Evolutionary conservation across 331 rosid genomes (phyloP), one percentile per base, ranked within the genome.

Genomic region (Arachis monticola): DNA sequence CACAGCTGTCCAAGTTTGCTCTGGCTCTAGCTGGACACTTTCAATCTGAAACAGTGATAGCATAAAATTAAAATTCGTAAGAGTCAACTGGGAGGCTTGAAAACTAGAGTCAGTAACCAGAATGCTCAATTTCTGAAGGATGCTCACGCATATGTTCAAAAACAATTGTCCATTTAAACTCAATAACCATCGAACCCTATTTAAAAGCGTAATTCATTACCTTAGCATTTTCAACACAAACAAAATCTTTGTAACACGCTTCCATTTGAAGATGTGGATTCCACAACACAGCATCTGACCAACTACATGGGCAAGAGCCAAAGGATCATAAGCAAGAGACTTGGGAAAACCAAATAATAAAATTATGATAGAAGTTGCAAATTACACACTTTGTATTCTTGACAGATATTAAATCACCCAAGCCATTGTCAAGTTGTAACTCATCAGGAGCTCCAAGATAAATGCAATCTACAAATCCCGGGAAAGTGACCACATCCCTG

Each of bases 191-290:
- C 14, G n/a, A 50, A 69, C 57, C 47, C 45, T 53, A 41, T 42
- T 41, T 48, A 50, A 60, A 61, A 78, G 64, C 30, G 57, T 57
- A 38, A 32, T 27, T 53, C 77, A 68, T 72, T 91, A 94, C 99
- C 97, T 94, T 79, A 0, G 99, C 99, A 84, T 94, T 94, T 87
- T 94, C 97, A 66, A 92, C 99, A 51, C 99, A 94, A 17, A 94
- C 97, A 75, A 94, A 94, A 82, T 94, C 96, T 85, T 79, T 94
- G 70, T 88, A 94, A 87, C 96, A 87, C 22, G 91, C 97, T 82
- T 94, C 97, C 97, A 92, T 90, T 69, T 79, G 83, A 83, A 88
- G 89, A 84, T 94, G 64, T 7, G 99, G 97, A 85, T 94, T 94
- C 99, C 99, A 94, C 80, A 94, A 53, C 63, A 94, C 99, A 42